Conservation (phyloP, 2,329 filamentous ascomycete genomes). For the Alternaria panax region DNA sequence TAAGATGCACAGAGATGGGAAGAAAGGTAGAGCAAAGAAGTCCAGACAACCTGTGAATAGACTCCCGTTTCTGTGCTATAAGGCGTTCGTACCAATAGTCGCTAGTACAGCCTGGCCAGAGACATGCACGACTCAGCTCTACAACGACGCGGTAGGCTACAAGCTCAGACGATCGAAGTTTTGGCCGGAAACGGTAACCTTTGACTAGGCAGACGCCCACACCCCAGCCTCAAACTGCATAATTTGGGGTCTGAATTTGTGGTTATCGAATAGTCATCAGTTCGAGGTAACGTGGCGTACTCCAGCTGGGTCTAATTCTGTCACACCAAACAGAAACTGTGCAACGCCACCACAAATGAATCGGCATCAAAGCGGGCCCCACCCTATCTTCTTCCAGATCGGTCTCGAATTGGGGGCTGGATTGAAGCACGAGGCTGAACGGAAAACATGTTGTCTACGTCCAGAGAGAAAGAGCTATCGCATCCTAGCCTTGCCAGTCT, state of each 20-base stretch:
- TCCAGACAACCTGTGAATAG: background rate
- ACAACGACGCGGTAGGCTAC: background rate
- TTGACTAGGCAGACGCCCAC: background rate
- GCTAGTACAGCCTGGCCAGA: background rate
- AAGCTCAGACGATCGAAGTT: background rate
- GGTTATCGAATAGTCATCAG: background rate
- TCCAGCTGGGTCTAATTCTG: no score
- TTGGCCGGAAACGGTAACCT: background rate
- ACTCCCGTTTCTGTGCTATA: background rate
- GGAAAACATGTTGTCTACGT: no score
- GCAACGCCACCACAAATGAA: background rate
- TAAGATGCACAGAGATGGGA: background rate
- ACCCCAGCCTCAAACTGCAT: background rate
- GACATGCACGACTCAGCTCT: background rate
- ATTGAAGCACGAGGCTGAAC: background rate
- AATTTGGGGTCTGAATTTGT: background rate
- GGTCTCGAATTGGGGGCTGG: background rate
- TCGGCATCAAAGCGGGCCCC: background rate
- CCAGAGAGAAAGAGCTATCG: background rate
- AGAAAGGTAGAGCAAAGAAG: background rate
- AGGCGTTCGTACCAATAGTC: background rate
- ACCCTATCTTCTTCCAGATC: background rate
- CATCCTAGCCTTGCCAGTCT: background rate
- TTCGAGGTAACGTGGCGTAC: background rate
- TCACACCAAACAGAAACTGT: background rate